Conservation (phyloP, 345 rosid species). For the Erucastrum elatum region DNA sequence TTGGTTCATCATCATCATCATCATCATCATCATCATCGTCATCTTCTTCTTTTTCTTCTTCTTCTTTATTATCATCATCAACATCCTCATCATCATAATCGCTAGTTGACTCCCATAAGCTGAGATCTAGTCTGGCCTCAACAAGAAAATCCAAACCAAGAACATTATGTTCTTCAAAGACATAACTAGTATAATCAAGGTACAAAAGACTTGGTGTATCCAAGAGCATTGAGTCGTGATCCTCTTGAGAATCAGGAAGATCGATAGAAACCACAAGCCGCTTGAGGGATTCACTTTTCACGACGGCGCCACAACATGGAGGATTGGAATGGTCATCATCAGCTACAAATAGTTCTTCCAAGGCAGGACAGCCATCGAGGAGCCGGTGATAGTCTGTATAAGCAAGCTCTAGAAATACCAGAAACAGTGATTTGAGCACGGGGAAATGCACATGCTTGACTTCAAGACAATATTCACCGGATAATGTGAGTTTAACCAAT, state of each 20-base stretch:
- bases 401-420: not conserved
- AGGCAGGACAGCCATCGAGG: not conserved
- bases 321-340: not conserved
- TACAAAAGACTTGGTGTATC: not conserved
- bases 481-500: not conserved
- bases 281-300: not conserved
- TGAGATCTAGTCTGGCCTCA: not conserved
- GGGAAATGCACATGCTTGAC: not conserved
- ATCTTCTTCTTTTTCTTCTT: too few relatives aligned
- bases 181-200: not conserved
- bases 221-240: not conserved
- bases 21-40: not conserved
- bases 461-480: not conserved
- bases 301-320: not conserved
- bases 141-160: not conserved
- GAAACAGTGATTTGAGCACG: slow-evolving; percentile 4
- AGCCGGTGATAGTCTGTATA: not conserved
- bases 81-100: not conserved
- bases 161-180: not conserved
- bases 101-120: not conserved
- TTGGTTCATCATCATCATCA: not conserved
- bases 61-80: not conserved
- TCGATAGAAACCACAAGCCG: not conserved
- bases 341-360: not conserved
- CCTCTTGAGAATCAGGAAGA: not conserved